Evolutionary conservation across 2,329 filamentous ascomycete species (phyloP).

Genomic region (Rhytidhysteron rufulum): DNA sequence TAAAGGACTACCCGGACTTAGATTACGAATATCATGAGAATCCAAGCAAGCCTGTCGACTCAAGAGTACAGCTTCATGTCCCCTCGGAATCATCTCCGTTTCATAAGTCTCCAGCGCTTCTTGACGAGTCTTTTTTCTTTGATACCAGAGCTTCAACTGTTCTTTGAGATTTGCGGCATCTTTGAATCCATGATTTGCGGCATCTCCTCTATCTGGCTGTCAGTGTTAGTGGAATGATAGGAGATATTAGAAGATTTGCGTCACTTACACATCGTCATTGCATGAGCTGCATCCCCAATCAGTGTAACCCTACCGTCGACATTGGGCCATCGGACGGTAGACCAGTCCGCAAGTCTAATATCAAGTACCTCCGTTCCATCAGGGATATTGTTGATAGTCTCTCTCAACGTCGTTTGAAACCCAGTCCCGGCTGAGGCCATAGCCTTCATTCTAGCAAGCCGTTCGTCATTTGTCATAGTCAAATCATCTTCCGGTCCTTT

Average conservation of each 20-base stretch:
- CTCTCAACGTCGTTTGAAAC: slow-evolving; percentile 7
- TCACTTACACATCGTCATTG: slow-evolving; percentile 27
- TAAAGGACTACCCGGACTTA: slow-evolving; percentile 8
- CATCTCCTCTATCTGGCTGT: slow-evolving; percentile 11
- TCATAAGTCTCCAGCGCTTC: slow-evolving; percentile 9
- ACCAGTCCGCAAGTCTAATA: slow-evolving; percentile 13
- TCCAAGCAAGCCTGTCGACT: slow-evolving; percentile 13
- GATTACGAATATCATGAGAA: slow-evolving; percentile 10
- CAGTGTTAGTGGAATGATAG: too few relatives aligned
- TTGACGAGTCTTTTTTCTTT: slow-evolving; percentile 1
- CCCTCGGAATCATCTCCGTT: slow-evolving; percentile 7
- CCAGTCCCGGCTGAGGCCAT: slow-evolving; percentile 5
- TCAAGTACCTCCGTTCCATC: slow-evolving; percentile 8
- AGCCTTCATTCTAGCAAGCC: slow-evolving; percentile 10
- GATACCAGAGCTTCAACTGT: slow-evolving; percentile 1
- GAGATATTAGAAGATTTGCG: too few relatives aligned
- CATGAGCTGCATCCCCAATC: slow-evolving; percentile 26
- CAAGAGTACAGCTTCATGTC: slow-evolving; percentile 7
- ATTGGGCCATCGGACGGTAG: slow-evolving; percentile 8
- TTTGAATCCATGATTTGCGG: slow-evolving; percentile 11
- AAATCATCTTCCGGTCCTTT: slow-evolving; percentile 8
- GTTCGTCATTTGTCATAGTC: slow-evolving; percentile 1
- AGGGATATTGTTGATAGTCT: slow-evolving; percentile 6
- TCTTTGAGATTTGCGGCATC: slow-evolving; percentile 8
- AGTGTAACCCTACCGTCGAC: slow-evolving; percentile 13